phyloP scores from a whole-genome alignment of 129 eudicot genomes.

The Flaveria brownii region DNA sequence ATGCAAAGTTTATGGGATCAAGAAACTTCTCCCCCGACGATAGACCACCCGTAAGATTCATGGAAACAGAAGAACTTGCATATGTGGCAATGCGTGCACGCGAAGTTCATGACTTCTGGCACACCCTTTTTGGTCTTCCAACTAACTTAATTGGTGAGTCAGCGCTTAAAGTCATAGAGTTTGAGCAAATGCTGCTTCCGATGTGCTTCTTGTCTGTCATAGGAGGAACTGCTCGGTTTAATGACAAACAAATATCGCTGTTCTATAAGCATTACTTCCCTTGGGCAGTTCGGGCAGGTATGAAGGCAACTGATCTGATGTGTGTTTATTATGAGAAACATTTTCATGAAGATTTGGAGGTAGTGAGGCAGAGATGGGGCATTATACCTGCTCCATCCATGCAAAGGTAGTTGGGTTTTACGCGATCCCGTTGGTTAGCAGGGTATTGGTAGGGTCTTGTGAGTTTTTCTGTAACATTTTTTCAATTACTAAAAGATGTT shows the following conservation, averaged over 20 bases:
- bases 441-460: background rate
- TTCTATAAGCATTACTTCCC: slow-evolving; percentile 77
- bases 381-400: slow-evolving; percentile 58
- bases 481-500: background rate
- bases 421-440: background rate
- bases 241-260: slow-evolving; percentile 57
- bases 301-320: slow-evolving; percentile 58
- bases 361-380: slow-evolving; percentile 68
- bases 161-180: slow-evolving; percentile 84
- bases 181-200: slow-evolving; percentile 90
- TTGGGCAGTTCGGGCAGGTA: slow-evolving; percentile 73
- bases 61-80: slow-evolving; percentile 93
- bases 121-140: slow-evolving; percentile 86
- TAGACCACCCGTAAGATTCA: slow-evolving; percentile 88
- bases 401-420: slow-evolving; percentile 7
- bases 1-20: slow-evolving; percentile 94
- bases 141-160: slow-evolving; percentile 88
- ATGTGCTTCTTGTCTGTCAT: slow-evolving; percentile 84
- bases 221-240: slow-evolving; percentile 87
- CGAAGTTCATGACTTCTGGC: slow-evolving; percentile 96
- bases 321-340: slow-evolving; percentile 68
- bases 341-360: slow-evolving; percentile 64
- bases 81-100: slow-evolving; percentile 92
- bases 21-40: slow-evolving; percentile 96
- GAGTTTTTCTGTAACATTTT: background rate